phyloP scores from a whole-genome alignment of 208 protist species.

The Trypanosoma cruzi region DNA sequence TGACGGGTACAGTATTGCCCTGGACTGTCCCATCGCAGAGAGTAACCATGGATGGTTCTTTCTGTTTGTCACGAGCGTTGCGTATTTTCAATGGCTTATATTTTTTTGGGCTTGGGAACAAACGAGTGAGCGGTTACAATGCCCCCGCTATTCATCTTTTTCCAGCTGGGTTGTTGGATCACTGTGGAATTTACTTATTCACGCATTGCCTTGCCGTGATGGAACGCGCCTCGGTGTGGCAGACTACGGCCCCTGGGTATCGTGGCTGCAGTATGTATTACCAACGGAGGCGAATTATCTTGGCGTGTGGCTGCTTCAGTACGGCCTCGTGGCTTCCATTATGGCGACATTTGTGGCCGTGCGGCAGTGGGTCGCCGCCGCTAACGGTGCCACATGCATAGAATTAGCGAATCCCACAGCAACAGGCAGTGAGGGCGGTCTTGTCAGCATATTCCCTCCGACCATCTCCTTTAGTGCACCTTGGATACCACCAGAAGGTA shows the following conservation, averaged over 20 bases:
- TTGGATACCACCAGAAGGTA: constrained; percentile 40
- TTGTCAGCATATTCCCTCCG: constrained; percentile 66
- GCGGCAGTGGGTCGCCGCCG: constrained; percentile 57
- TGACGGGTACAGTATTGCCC: constrained; percentile 68
- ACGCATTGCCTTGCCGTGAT: constrained; percentile 61
- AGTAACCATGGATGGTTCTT: constrained; percentile 71
- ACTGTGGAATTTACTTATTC: constrained; percentile 37
- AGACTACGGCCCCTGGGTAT: constrained; percentile 6
- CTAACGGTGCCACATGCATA: constrained; percentile 51
- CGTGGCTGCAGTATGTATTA: constrained; percentile 36
- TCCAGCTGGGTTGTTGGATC: constrained; percentile 10
- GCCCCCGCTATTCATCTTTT: constrained; percentile 14
- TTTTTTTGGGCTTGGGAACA: constrained; percentile 53
- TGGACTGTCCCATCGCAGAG: constrained; percentile 69
- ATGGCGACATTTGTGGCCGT: constrained; percentile 23
- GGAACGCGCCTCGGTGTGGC: constrained; percentile 19
- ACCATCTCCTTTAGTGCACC: constrained; percentile 31
- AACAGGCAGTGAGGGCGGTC: constrained; percentile 48
- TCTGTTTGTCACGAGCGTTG: constrained; percentile 50
- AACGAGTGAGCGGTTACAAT: constrained; percentile 28
- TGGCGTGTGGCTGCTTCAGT: constrained; percentile 70
- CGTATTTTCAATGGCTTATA: constrained; percentile 46
- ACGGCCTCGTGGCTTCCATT: constrained; percentile 33
- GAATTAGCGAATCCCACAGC: constrained; percentile 81
- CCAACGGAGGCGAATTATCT: constrained; percentile 45